phyloP scores from a whole-genome alignment of 768 basidiomycete species.

The Kwoniella dendrophila region DNA sequence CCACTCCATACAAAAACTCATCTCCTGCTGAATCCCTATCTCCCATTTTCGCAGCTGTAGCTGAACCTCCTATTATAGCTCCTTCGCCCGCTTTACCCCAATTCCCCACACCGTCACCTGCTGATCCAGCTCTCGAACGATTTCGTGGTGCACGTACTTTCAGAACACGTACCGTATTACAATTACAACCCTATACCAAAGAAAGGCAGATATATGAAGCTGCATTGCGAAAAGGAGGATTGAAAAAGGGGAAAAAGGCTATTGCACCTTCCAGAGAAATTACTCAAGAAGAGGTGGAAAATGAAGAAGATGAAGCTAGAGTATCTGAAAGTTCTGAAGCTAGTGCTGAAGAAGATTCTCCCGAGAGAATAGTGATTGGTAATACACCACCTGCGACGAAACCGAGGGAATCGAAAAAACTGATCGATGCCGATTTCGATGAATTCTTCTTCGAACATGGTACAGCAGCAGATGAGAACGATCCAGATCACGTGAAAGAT shows the following conservation, averaged over 20 bases:
- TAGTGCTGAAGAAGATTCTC: conserved; percentile 17
- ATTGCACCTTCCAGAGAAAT: conserved; percentile 32
- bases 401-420: conserved; percentile 11
- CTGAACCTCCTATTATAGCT: not conserved
- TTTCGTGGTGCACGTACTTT: conserved; percentile 48
- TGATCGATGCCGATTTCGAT: conserved; percentile 38
- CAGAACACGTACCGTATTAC: conserved; percentile 49
- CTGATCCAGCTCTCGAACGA: conserved; percentile 34
- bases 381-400: conserved; percentile 19
- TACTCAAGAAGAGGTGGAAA: conserved; percentile 31
- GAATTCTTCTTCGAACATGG: conserved; percentile 43
- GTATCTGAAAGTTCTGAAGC: conserved; percentile 19
- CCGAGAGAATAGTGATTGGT: conserved; percentile 34
- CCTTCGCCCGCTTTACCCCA: not conserved
- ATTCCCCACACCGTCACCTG: conserved; percentile 16
- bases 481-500: conserved; percentile 19
- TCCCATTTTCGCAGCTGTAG: conserved; percentile 11
- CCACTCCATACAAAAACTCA: not conserved
- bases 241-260: conserved; percentile 38
- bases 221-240: conserved; percentile 47
- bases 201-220: conserved; percentile 51
- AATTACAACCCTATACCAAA: conserved; percentile 53
- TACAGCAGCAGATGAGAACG: conserved; percentile 28
- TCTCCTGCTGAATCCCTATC: conserved; percentile 14
- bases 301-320: conserved; percentile 28